Conservation (phyloP, 345 rosid species). For the Eucalyptus leucophloia region DNA sequence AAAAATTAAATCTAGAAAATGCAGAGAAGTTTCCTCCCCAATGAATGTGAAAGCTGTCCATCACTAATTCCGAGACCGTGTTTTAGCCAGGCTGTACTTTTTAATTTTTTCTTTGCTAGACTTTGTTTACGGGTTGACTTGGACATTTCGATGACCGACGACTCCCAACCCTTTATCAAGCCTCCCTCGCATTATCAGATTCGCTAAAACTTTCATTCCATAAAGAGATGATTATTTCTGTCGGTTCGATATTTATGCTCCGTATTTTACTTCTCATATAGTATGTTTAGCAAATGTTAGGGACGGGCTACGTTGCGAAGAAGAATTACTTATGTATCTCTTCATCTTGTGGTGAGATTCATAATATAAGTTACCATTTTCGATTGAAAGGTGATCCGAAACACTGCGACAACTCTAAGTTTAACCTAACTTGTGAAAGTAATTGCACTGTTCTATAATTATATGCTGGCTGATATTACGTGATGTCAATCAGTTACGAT, state of each 20-base stretch:
- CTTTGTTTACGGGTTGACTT: no score
- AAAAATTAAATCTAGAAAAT: no score
- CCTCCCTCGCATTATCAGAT: no score
- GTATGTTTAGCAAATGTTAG: background rate
- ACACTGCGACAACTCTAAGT: fast-evolving
- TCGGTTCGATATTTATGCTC: fast-evolving
- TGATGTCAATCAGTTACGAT: fast-evolving
- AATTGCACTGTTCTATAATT: background rate
- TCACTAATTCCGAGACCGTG: no score
- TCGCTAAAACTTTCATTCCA: no score
- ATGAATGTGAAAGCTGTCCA: no score
- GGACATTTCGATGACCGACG: no score
- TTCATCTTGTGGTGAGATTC: background rate
- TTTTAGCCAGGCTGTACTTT: no score
- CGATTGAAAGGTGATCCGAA: background rate
- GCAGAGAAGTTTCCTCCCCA: background rate
- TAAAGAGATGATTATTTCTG: background rate
- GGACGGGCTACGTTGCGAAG: fast-evolving
- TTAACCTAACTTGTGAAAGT: background rate
- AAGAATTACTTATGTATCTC: fast-evolving
- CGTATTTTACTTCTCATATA: background rate
- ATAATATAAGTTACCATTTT: background rate
- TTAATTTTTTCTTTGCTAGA: no score
- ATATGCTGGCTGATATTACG: background rate
- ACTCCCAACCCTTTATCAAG: no score